Conservation (phyloP, 1,284 basidiomycete species). For the Dichomitus squalens region DNA sequence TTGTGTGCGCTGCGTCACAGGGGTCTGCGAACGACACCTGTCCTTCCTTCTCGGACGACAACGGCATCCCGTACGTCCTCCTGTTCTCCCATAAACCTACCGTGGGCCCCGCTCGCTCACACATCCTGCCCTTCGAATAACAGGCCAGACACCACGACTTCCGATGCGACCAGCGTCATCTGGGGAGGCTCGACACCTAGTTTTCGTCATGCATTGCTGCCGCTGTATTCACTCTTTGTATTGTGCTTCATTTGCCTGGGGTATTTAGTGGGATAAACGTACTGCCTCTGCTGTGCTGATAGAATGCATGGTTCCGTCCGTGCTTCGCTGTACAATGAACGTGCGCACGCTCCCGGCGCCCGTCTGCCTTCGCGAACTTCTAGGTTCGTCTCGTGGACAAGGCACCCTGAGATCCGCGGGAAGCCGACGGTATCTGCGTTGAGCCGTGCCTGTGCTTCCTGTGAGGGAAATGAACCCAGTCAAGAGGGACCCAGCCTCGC, state of each 20-base stretch:
- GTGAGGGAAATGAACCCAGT: too few relatives aligned
- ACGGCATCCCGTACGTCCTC: constrained; percentile 63
- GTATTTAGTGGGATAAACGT: constrained; percentile 12
- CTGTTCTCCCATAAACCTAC: neutral
- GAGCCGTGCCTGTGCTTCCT: neutral
- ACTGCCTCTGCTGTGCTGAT: neutral
- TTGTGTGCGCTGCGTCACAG: constrained; percentile 32
- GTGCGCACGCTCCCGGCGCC: neutral
- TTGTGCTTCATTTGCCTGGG: constrained; percentile 10
- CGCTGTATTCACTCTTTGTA: constrained; percentile 21
- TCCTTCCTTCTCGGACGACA: constrained; percentile 70
- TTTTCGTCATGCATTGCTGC: constrained; percentile 9
- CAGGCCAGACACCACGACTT: constrained; percentile 15
- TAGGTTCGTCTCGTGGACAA: neutral
- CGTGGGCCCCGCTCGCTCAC: neutral
- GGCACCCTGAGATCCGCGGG: neutral
- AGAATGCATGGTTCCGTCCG: neutral
- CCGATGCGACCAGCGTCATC: constrained; percentile 1
- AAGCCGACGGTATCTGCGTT: neutral
- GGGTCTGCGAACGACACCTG: constrained; percentile 57
- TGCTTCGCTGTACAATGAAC: neutral
- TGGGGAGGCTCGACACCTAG: constrained; percentile 1
- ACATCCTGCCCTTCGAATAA: neutral
- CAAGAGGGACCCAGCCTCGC: neutral
- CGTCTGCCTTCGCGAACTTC: neutral